phyloP scores from a whole-genome alignment of 176 grass and related monocot species.

The Pontederia paniculata region DNA sequence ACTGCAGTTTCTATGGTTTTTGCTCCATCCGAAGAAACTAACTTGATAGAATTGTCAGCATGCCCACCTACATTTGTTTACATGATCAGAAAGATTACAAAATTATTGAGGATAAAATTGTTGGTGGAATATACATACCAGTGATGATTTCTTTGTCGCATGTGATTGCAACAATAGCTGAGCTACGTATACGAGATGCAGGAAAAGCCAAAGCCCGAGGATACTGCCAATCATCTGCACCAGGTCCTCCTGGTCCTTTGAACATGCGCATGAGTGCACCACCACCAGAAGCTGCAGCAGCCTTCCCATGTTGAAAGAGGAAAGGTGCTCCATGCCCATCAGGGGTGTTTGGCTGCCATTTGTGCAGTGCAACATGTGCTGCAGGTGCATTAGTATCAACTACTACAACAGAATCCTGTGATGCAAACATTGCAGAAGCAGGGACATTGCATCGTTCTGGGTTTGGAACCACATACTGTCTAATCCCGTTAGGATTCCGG shows the following conservation, averaged over 20 bases:
- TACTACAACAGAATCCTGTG: conserved; percentile 76
- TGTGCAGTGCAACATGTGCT: conserved; percentile 77
- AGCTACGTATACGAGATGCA: conserved; percentile 49
- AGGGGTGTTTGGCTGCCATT: conserved; percentile 96
- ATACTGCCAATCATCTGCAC: conserved; percentile 58
- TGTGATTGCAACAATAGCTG: conserved; percentile 75
- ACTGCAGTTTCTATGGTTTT: conserved; percentile 79
- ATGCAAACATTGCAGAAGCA: conserved; percentile 71
- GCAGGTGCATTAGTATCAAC: conserved; percentile 66
- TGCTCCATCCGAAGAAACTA: conserved; percentile 72
- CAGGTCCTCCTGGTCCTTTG: conserved; percentile 54
- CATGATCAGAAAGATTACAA: not conserved
- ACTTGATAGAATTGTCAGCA: conserved; percentile 83
- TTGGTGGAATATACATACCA: conserved; percentile 41
- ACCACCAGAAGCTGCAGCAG: conserved; percentile 41
- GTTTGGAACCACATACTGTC: conserved; percentile 65
- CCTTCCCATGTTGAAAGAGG: conserved; percentile 76
- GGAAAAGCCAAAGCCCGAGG: conserved; percentile 85
- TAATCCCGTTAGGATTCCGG: conserved; percentile 83
- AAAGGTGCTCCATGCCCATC: conserved; percentile 94
- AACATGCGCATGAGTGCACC: conserved; percentile 92
- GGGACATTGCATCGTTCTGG: conserved; percentile 89
- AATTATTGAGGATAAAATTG: not conserved
- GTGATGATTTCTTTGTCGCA: conserved; percentile 85
- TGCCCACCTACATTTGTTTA: conserved; percentile 62